These are phyloP conservation scores for Simplicillium aogashimaense DNA, from an alignment of 2,329 filamentous ascomycete species.

Conservation along the genomic window DNA sequence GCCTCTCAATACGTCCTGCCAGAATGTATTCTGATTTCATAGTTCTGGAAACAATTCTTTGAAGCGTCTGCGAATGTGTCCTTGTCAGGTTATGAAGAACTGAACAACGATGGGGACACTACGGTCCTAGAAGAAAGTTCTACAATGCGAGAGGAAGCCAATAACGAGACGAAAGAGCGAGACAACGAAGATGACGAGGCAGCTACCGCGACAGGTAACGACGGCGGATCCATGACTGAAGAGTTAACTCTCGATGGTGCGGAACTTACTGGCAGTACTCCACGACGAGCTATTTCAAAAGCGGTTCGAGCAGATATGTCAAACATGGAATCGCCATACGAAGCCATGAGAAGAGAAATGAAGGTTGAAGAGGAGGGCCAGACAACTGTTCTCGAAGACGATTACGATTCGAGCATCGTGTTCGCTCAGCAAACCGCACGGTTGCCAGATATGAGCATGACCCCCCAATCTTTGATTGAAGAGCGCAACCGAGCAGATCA, in stretches of 20 bases:
- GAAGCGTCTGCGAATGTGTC: conserved; percentile 97
- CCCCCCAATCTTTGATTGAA: conserved; percentile 37
- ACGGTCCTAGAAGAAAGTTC: conserved; percentile 39
- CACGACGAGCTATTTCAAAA: conserved; percentile 43
- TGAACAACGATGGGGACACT: conserved; percentile 56
- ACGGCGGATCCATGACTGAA: conserved; percentile 28
- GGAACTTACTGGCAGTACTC: conserved; percentile 58
- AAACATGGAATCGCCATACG: conserved; percentile 67
- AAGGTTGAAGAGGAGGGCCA: conserved; percentile 31
- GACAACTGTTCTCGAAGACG: conserved; percentile 23
- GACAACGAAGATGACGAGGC: conserved; percentile 26
- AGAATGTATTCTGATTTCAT: conserved; percentile 2
- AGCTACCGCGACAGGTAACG: conserved; percentile 15
- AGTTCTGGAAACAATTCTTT: conserved; percentile 99
- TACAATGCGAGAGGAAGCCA: conserved; percentile 45
- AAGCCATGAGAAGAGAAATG: conserved; percentile 60
- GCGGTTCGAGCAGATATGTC: conserved; percentile 45
- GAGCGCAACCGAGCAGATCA: conserved; percentile 19
- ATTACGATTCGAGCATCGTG: conserved; percentile 36
- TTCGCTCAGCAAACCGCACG: conserved; percentile 43
- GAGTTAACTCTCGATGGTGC: conserved; percentile 61
- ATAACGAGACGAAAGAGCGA: conserved; percentile 32
- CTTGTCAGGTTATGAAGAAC: conserved; percentile 86
- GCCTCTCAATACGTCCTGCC: conserved; percentile 3
- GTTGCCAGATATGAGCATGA: conserved; percentile 53